Percentiles rank a stretch among this genome's conserved stretches.
phyloP scores from a whole-genome alignment of 2,329 filamentous ascomycete species.

The Domatiomyces catenatus region DNA sequence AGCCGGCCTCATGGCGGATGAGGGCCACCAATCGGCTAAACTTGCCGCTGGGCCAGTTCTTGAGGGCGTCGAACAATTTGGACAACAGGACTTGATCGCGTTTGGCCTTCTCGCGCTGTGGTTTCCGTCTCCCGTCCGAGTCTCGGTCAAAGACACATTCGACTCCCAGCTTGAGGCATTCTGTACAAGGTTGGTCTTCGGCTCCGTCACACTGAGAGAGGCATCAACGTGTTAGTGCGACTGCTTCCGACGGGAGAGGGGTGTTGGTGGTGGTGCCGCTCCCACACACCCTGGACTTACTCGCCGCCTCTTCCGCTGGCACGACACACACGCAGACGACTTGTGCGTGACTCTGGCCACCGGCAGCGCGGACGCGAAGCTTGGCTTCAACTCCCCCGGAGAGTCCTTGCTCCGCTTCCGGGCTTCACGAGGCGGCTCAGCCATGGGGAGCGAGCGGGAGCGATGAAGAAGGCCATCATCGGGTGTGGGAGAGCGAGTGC shows the following conservation, averaged over 20 bases:
- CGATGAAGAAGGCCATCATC: not conserved
- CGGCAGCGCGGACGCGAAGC: not conserved
- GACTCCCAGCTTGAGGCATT: slow-evolving; percentile 3
- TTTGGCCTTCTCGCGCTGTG: slow-evolving; percentile 2
- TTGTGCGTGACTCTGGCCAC: slow-evolving; percentile 1
- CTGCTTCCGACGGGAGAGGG: not conserved
- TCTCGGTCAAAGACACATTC: slow-evolving; percentile 3
- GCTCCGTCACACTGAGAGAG: slow-evolving; percentile 1
- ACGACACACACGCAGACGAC: slow-evolving; percentile 1
- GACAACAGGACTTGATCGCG: slow-evolving; percentile 1
- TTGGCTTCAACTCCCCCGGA: not conserved
- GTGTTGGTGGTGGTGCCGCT: not conserved
- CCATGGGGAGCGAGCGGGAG: not conserved
- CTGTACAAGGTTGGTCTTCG: slow-evolving; percentile 1
- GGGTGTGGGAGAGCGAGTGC: not conserved
- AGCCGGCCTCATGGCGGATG: slow-evolving; percentile 1
- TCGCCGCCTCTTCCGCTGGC: slow-evolving; percentile 1
- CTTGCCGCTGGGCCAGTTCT: not conserved
- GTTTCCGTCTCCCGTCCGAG: slow-evolving; percentile 1
- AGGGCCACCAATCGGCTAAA: not conserved
- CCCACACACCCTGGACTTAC: not conserved
- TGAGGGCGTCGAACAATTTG: not conserved
- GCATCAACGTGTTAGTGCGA: not conserved
- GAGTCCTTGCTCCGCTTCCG: not conserved
- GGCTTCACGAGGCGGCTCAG: not conserved